Evolutionary conservation across 345 rosid genomes (phyloP).

Genomic region (Streptanthus diversifolius): DNA sequence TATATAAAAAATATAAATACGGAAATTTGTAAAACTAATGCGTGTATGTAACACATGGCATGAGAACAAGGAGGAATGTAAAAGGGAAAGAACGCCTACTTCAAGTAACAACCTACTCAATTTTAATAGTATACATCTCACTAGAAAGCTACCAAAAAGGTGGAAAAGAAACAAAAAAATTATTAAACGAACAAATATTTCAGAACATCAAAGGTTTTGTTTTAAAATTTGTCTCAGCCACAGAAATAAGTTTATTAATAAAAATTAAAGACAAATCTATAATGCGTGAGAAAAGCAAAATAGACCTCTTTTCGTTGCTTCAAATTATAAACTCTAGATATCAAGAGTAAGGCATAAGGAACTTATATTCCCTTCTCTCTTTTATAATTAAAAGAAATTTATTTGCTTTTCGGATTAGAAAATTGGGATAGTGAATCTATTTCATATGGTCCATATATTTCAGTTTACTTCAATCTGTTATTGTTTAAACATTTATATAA

Average conservation of each 20-base stretch:
- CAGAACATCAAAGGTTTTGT: constrained; percentile 13
- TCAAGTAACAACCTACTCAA: constrained; percentile 38
- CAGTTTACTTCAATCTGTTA: background rate
- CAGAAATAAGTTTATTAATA: background rate
- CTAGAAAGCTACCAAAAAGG: background rate
- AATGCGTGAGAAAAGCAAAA: constrained; percentile 26
- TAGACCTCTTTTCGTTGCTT: constrained; percentile 31
- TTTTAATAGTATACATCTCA: constrained; percentile 4
- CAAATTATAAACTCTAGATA: constrained; percentile 30
- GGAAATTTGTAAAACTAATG: constrained; percentile 20
- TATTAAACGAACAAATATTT: background rate
- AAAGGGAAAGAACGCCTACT: constrained; percentile 28
- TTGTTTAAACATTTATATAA: background rate
- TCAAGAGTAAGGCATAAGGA: constrained; percentile 33
- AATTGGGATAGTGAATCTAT: background rate
- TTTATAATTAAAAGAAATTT: background rate
- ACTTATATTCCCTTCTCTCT: constrained; percentile 26
- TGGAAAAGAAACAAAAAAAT: background rate
- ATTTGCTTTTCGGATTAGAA: constrained; percentile 8
- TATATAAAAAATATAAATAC: background rate
- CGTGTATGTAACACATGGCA: constrained; percentile 31
- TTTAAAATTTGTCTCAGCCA: background rate
- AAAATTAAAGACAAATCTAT: background rate
- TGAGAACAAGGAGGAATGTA: constrained; percentile 20
- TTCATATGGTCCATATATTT: constrained; percentile 12